Conservation (phyloP, 192 early-diverging fungal genomes). For the Coemansia sp. region DNA sequence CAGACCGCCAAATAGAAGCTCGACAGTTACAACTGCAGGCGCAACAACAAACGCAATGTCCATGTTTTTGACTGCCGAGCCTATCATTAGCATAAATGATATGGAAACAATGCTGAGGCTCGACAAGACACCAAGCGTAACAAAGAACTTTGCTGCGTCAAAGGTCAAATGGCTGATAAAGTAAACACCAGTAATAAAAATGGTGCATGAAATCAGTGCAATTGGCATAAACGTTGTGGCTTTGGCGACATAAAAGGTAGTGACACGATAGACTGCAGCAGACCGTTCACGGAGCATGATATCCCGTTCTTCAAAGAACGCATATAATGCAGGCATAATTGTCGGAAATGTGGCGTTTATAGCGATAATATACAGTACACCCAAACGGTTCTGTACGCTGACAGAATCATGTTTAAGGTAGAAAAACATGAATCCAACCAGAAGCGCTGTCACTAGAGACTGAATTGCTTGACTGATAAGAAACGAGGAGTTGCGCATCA, state of each 20-base stretch:
- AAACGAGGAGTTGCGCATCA: slow-evolving; percentile 41
- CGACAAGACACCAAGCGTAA: slow-evolving; percentile 30
- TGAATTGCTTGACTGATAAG: slow-evolving; percentile 37
- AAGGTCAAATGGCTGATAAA: slow-evolving; percentile 45
- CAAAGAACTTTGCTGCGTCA: slow-evolving; percentile 37
- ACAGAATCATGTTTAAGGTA: slow-evolving; percentile 48
- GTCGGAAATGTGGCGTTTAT: slow-evolving; percentile 59
- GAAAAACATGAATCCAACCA: slow-evolving; percentile 61
- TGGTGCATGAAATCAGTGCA: slow-evolving; percentile 26
- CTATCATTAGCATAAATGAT: slow-evolving; percentile 46
- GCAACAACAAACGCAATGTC: slow-evolving; percentile 46
- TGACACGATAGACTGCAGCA: slow-evolving; percentile 59
- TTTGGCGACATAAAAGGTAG: slow-evolving; percentile 63
- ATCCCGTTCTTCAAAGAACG: slow-evolving; percentile 47
- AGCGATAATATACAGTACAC: slow-evolving; percentile 45
- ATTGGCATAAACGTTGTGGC: slow-evolving; percentile 53
- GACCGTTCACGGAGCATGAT: slow-evolving; percentile 65
- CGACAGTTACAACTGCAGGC: slow-evolving; percentile 38
- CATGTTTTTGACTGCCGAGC: slow-evolving; percentile 29
- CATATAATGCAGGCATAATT: slow-evolving; percentile 54
- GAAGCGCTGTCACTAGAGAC: slow-evolving; percentile 31
- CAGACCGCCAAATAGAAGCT: slow-evolving; percentile 52
- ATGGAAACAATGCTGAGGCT: slow-evolving; percentile 44
- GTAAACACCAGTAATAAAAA: slow-evolving; percentile 41
- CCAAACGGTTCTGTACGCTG: slow-evolving; percentile 52